Percentiles rank a stretch among this genome's conserved stretches.
Conservation (phyloP, 345 rosid genomes). For the Cardamine resedifolia region DNA sequence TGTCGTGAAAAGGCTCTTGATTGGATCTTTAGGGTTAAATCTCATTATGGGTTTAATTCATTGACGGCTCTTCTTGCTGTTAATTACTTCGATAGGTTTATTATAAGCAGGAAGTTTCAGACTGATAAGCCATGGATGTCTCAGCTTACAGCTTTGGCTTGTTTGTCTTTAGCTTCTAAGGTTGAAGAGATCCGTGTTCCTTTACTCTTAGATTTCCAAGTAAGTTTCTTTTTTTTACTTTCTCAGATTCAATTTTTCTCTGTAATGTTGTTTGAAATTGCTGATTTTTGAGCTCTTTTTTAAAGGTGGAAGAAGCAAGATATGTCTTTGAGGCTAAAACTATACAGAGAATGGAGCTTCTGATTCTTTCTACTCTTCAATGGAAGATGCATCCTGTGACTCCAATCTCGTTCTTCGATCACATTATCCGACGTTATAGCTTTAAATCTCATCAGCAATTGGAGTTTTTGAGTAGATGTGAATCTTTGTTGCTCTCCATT, state of each 20-base stretch:
- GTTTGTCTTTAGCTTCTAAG: constrained; percentile 85
- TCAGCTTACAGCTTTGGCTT: constrained; percentile 86
- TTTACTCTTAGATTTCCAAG: constrained; percentile 83
- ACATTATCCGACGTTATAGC: constrained; percentile 65
- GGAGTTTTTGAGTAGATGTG: constrained; percentile 75
- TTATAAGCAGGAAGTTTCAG: constrained; percentile 58
- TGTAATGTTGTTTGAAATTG: constrained; percentile 40
- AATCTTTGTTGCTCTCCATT: constrained; percentile 67
- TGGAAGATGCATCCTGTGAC: constrained; percentile 97
- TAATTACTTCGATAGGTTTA: constrained; percentile 85
- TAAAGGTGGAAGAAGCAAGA: constrained; percentile 72
- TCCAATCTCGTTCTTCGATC: constrained; percentile 78
- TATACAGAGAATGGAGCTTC: constrained; percentile 88
- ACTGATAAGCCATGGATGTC: constrained; percentile 93
- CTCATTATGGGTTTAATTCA: constrained; percentile 65
- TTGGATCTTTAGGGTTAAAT: constrained; percentile 68
- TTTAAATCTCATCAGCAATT: constrained; percentile 51
- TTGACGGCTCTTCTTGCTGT: constrained; percentile 78
- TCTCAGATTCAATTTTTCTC: constrained; percentile 8
- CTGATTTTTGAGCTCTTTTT: constrained; percentile 2
- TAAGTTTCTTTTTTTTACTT: constrained; percentile 31
- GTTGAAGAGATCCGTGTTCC: constrained; percentile 94
- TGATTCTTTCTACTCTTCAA: constrained; percentile 71
- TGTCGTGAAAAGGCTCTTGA: constrained; percentile 66
- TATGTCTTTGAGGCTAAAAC: constrained; percentile 82